Conservation (phyloP, 75 land plant species). For the Cupressus sempervirens region DNA sequence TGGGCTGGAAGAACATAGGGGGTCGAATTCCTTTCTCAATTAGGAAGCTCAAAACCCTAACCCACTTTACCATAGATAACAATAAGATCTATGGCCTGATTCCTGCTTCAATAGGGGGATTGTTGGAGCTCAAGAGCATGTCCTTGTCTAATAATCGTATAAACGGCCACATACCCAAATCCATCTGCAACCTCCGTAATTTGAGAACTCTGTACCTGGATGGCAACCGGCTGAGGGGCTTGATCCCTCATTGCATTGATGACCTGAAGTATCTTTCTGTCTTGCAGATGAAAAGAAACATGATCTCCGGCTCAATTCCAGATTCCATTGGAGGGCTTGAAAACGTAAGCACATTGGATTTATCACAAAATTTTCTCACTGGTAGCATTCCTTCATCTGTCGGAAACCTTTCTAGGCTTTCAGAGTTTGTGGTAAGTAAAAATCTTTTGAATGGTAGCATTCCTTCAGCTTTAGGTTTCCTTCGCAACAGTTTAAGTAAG, state of each 20-base stretch:
- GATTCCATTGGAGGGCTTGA: constrained; percentile 11
- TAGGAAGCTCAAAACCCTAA: constrained; percentile 5
- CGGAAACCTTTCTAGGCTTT: constrained; percentile 5
- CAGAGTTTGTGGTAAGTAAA: not conserved
- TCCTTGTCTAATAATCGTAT: constrained; percentile 39
- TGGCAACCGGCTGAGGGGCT: constrained; percentile 10
- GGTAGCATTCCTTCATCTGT: constrained; percentile 19
- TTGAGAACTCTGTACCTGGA: not conserved
- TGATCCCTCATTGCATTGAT: constrained; percentile 21
- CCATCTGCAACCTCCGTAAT: constrained; percentile 33
- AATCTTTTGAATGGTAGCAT: constrained; percentile 4
- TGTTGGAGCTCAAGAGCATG: constrained; percentile 32
- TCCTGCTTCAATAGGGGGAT: constrained; percentile 29
- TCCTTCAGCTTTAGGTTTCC: constrained; percentile 12
- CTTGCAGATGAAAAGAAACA: constrained; percentile 20
- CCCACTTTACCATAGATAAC: not conserved
- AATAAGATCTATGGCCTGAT: constrained; percentile 12
- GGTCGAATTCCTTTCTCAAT: constrained; percentile 12
- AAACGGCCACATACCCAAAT: constrained; percentile 45
- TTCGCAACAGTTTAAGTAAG: constrained; percentile 10
- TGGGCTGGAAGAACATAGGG: not conserved
- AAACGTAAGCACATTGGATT: constrained; percentile 17
- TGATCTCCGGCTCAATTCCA: constrained; percentile 27
- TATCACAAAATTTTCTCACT: constrained; percentile 22
- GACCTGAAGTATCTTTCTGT: constrained; percentile 11